Base-by-base conservation (phyloP, 108 stramenopile genomes). In the Fragilariopsis cylindrus region DNA sequence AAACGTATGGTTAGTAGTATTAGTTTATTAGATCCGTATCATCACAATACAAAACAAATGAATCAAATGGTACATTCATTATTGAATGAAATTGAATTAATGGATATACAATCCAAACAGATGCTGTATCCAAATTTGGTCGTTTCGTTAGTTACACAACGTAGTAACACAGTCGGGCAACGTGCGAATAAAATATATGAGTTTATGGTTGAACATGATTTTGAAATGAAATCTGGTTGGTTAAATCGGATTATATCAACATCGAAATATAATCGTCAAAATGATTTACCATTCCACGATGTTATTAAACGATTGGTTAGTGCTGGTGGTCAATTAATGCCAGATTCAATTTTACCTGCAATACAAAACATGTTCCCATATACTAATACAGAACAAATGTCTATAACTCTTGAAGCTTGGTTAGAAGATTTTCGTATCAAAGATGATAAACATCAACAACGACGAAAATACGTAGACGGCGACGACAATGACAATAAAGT, bases 331-430 rank as follows among this genome's bases (percentile, higher is more conserved):
- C 47, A 42, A 4, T 44, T 48, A 5, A 46, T 67, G 16, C 41
- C 64, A 5, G 15, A 39, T 7, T 44, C 49, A 7, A 63, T 71
- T 30, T 60, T 82, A 46, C 75, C 71, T n/a, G 82, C 71, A 8
- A 49, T 87, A 11, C 71, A 75, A 13, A 81, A 87, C 63, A 74
- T 83, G 74, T 87, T 78, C 71, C 86, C 86, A 1, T 87, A 69
- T 54, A 76, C 68, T 3, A 60, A 87, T 57, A 53, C 60, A n/a
- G 70, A 73, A 16, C 41, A 54, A 9, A 67, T 79, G 40, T 50
- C 48, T 58, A 47, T 67, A 1, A 71, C 80, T 7, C 56, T 87
- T 13, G 15, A 65, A 56, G 76, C 82, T 0, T 19, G 83, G 30
- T 45, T 76, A 7, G 57, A 78, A 4, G 44, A 63, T 44, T 43